A percentile compares a stretch with the other conserved stretches of the same genome.
These are phyloP conservation scores for Penstemon barbatus DNA, from an alignment of 257 asterid species.

Conservation along the genomic window DNA sequence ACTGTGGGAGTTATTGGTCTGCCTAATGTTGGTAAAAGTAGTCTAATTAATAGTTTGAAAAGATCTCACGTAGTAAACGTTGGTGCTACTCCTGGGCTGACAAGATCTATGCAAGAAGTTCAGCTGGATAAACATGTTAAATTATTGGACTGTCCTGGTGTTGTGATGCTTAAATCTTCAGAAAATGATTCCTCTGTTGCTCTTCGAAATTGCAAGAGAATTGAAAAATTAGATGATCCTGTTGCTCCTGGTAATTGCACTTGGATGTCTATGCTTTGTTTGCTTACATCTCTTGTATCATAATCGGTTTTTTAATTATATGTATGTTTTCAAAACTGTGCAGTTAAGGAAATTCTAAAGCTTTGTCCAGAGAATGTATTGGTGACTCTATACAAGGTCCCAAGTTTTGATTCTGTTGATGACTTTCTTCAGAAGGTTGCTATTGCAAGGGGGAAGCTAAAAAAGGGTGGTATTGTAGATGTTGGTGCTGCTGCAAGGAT, in stretches of 20 bases:
- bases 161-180: conserved; percentile 82
- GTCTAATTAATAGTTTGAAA: conserved; percentile 88
- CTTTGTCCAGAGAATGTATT: conserved; percentile 68
- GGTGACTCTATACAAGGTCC: conserved; percentile 72
- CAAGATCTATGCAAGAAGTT: conserved; percentile 94
- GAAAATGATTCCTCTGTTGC: conserved; percentile 75
- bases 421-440: conserved; percentile 92
- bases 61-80: conserved; percentile 86
- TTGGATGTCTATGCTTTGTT: background rate
- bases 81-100: conserved; percentile 95
- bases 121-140: conserved; percentile 83
- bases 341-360: conserved; percentile 90
- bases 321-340: conserved; percentile 30
- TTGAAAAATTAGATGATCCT: conserved; percentile 87
- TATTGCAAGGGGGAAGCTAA: conserved; percentile 76
- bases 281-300: background rate
- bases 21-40: conserved; percentile 99
- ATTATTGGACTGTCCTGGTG: conserved; percentile 92
- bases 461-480: conserved; percentile 90
- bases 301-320: conserved; percentile 9
- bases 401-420: conserved; percentile 73
- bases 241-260: conserved; percentile 68
- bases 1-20: conserved; percentile 93
- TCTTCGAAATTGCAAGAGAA: conserved; percentile 94
- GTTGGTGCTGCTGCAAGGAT: conserved; percentile 85